Evolutionary conservation across 2,329 filamentous ascomycete genomes (phyloP).

Genomic region (Myotisia sp.): DNA sequence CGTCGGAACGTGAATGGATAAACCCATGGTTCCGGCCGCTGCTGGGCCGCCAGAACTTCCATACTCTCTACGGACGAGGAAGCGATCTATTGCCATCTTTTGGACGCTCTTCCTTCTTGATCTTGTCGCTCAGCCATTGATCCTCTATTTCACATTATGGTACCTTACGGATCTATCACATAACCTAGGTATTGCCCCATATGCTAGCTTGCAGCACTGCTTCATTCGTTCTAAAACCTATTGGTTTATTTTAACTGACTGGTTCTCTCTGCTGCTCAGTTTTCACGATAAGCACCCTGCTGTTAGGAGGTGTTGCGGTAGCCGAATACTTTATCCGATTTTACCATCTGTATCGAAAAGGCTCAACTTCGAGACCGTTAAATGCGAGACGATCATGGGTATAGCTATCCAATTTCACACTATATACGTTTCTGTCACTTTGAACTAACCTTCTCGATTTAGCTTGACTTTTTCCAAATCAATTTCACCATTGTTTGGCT

Average conservation of each 20-base stretch:
- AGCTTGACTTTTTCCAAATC: slow-evolving; percentile 35
- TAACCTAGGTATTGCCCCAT: slow-evolving; percentile 29
- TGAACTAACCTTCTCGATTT: slow-evolving; percentile 3
- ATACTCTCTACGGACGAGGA: slow-evolving; percentile 41
- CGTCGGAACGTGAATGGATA: slow-evolving; percentile 25
- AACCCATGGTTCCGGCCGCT: slow-evolving; percentile 15
- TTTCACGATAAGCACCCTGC: slow-evolving; percentile 30
- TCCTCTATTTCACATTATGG: slow-evolving; percentile 47
- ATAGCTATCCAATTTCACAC: slow-evolving; percentile 6
- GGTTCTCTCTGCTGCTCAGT: slow-evolving; percentile 16
- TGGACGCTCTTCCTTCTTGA: slow-evolving; percentile 47
- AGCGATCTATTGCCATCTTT: slow-evolving; percentile 43
- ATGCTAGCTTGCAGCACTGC: not conserved
- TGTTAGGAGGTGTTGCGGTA: slow-evolving; percentile 29
- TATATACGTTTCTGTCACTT: not conserved
- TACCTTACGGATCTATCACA: slow-evolving; percentile 39
- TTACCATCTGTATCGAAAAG: slow-evolving; percentile 25
- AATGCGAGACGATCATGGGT: slow-evolving; percentile 33
- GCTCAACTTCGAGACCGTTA: slow-evolving; percentile 25
- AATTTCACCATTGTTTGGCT: slow-evolving; percentile 34
- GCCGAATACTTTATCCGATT: slow-evolving; percentile 32
- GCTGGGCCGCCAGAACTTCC: slow-evolving; percentile 37
- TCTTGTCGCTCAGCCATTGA: slow-evolving; percentile 44
- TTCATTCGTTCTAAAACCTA: not conserved
- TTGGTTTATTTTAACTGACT: not conserved